Evolutionary conservation across 2,329 filamentous ascomycete species (phyloP).

Genomic region (Aureobasidium sp.): DNA sequence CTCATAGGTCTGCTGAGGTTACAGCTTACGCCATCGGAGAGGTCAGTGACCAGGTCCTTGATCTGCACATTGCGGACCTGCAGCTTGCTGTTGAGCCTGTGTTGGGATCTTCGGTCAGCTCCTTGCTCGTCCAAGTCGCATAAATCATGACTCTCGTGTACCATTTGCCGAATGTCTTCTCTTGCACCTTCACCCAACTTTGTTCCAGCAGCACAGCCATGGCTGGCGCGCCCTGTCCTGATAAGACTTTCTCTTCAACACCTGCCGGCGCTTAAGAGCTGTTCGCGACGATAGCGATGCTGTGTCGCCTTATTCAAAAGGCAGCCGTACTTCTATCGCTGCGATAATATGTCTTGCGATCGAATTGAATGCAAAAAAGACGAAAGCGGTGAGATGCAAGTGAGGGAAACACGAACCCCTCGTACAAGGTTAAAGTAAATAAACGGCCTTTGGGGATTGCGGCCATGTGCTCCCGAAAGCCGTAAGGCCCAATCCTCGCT

Average conservation of each 20-base stretch:
- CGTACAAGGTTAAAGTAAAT: conserved; percentile 2
- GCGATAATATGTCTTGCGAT: neutral
- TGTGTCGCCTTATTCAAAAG: neutral
- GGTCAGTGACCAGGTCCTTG: conserved; percentile 77
- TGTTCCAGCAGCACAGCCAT: conserved; percentile 43
- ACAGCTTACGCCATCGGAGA: conserved; percentile 80
- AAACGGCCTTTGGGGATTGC: neutral
- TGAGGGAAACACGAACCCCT: neutral
- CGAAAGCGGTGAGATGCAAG: conserved; percentile 5
- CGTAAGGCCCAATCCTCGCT: neutral
- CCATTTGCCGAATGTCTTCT: conserved; percentile 99
- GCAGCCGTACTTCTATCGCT: neutral
- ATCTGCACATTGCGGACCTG: conserved; percentile 70
- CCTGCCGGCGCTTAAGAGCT: conserved; percentile 2
- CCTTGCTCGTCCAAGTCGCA: neutral
- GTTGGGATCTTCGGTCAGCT: neutral
- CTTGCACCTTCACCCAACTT: conserved; percentile 71
- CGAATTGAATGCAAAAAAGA: neutral
- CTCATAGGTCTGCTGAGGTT: neutral
- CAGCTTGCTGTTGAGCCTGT: conserved; percentile 92
- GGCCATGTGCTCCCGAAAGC: neutral
- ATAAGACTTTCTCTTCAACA: neutral
- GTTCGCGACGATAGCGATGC: neutral
- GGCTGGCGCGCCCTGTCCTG: conserved; percentile 14
- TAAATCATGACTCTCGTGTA: conserved; percentile 27